phyloP scores from a whole-genome alignment of 352 stramenopile species.

The Globisporangium abappressorium region DNA sequence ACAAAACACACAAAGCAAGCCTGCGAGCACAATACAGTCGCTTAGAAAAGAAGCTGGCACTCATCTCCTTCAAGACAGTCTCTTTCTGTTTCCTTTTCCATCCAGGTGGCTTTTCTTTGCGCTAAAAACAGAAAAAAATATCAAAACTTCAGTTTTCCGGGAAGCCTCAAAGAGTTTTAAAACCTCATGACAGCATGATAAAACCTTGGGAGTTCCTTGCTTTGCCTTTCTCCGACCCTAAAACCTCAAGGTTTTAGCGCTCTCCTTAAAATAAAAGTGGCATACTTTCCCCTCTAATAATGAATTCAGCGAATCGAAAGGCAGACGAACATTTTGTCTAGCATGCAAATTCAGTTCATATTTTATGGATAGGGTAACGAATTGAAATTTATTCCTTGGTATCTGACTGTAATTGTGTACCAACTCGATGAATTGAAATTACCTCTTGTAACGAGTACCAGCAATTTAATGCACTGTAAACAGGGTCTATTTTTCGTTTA shows the following conservation, averaged over 20 bases:
- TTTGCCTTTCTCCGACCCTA: neutral
- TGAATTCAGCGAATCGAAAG: too few species aligned
- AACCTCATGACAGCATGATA: constrained; percentile 9
- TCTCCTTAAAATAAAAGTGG: too few species aligned
- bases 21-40: neutral
- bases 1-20: neutral
- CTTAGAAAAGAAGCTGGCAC: neutral
- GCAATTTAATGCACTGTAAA: too few species aligned
- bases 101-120: neutral
- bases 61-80: neutral
- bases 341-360: too few species aligned
- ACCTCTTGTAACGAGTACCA: too few species aligned
- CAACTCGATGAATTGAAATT: too few species aligned
- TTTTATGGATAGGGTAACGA: too few species aligned
- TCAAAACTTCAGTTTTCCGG: constrained; percentile 13
- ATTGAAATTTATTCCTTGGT: too few species aligned
- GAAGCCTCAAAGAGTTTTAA: neutral
- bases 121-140: constrained; percentile 11
- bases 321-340: too few species aligned
- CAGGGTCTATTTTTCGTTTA: too few species aligned
- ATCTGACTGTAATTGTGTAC: too few species aligned
- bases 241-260: neutral
- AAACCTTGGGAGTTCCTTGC: neutral
- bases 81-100: neutral
- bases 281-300: too few species aligned